A percentile compares a stretch with the other conserved stretches of the same genome.
Conservation (phyloP, 129 eudicot species). For the Helianthus tuberosus region DNA sequence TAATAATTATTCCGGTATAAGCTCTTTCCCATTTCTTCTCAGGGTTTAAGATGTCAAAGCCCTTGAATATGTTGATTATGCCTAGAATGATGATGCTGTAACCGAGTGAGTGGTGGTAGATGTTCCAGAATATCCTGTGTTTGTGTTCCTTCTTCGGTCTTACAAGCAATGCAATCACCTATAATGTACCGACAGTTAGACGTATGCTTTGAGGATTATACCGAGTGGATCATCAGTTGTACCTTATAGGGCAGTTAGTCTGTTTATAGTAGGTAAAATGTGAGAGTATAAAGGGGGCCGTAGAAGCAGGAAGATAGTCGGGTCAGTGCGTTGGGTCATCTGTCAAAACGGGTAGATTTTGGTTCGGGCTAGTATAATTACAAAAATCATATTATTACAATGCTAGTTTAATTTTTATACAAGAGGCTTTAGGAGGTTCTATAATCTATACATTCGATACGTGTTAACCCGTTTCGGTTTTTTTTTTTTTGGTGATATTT, state of each 20-base stretch:
- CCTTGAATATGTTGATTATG: conserved; percentile 73
- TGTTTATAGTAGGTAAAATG: conserved; percentile 22
- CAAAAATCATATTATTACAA: not conserved
- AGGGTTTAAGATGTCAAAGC: conserved; percentile 69
- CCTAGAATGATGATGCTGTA: conserved; percentile 65
- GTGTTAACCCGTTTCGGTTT: not conserved
- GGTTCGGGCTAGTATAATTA: not conserved
- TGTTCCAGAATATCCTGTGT: conserved; percentile 76
- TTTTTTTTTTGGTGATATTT: not conserved
- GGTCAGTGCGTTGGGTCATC: not conserved
- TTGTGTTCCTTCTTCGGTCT: conserved; percentile 92
- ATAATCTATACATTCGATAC: not conserved
- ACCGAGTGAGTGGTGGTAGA: conserved; percentile 78
- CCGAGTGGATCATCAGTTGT: conserved; percentile 12
- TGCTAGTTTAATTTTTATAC: not conserved
- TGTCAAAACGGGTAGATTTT: not conserved
- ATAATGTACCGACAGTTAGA: conserved; percentile 5
- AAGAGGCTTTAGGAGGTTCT: not conserved
- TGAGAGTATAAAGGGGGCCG: conserved; percentile 14
- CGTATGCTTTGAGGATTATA: not conserved
- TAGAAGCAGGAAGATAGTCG: not conserved
- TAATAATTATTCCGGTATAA: conserved; percentile 55
- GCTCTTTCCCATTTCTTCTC: conserved; percentile 67
- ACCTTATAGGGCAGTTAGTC: conserved; percentile 22
- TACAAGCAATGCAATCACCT: conserved; percentile 79